A percentile compares a stretch with the other conserved stretches of the same genome.
Evolutionary conservation across 2,329 filamentous ascomycete species (phyloP).

Genomic region (Neonectria punicea): DNA sequence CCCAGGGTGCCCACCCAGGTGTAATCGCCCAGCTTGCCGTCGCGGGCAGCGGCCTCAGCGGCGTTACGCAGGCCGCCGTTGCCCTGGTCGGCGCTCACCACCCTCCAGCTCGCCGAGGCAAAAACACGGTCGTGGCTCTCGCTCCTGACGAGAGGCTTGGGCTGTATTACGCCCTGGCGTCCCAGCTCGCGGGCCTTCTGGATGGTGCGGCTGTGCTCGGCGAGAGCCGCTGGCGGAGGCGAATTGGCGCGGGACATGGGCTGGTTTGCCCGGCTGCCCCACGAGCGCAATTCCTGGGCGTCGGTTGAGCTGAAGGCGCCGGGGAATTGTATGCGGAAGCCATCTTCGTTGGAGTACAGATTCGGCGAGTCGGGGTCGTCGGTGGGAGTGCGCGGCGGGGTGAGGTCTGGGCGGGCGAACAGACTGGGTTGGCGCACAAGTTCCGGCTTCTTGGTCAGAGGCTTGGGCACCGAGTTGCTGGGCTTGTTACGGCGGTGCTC

Average conservation of each 20-base stretch:
- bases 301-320: constrained; percentile 69
- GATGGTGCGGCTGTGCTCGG: constrained; percentile 71
- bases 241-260: constrained; percentile 79
- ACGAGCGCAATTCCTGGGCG: constrained; percentile 79
- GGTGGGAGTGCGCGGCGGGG: constrained; percentile 65
- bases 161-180: constrained; percentile 67
- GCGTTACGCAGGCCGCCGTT: constrained; percentile 94
- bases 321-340: constrained; percentile 66
- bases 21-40: constrained; percentile 76
- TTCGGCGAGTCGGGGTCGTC: constrained; percentile 57
- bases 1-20: constrained; percentile 94
- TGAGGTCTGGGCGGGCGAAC: constrained; percentile 61
- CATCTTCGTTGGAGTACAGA: constrained; percentile 68
- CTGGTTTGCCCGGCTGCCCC: constrained; percentile 81
- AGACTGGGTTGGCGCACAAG: constrained; percentile 61
- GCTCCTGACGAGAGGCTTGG: constrained; percentile 62
- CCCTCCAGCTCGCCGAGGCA: constrained; percentile 81
- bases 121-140: constrained; percentile 77
- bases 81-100: constrained; percentile 87
- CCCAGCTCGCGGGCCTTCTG: constrained; percentile 68
- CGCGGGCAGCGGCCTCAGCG: constrained; percentile 78
- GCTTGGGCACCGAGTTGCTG: constrained; percentile 30
- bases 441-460: constrained; percentile 18
- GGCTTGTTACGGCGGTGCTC: constrained; percentile 44
- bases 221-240: constrained; percentile 78